Evolutionary conservation across 2,329 filamentous ascomycete species (phyloP).

Genomic region (Colletotrichum zoysiae): DNA sequence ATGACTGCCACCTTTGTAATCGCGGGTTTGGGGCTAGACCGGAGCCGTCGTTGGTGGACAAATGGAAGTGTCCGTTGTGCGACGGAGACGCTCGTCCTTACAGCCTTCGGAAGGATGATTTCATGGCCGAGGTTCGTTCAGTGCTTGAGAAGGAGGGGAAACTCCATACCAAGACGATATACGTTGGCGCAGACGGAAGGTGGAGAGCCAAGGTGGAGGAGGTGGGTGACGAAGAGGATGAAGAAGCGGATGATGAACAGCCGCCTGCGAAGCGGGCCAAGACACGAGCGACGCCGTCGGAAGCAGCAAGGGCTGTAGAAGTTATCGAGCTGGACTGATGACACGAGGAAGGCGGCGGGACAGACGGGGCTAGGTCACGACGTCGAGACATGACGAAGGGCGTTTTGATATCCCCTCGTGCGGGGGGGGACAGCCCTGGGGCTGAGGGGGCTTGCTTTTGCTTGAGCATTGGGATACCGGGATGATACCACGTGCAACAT

Average conservation of each 20-base stretch:
- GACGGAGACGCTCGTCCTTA: constrained; percentile 80
- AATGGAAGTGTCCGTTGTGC: constrained; percentile 92
- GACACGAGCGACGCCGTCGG: constrained; percentile 7
- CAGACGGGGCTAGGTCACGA: background rate
- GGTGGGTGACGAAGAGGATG: constrained; percentile 46
- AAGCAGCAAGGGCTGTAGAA: constrained; percentile 21
- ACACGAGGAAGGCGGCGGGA: background rate
- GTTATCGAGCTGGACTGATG: constrained; percentile 41
- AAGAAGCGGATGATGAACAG: background rate
- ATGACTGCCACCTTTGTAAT: constrained; percentile 51
- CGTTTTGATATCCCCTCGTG: constrained; percentile 11
- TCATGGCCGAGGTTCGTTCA: constrained; percentile 72
- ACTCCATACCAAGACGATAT: constrained; percentile 49
- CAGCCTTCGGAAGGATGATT: constrained; percentile 79
- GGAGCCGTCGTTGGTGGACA: constrained; percentile 72
- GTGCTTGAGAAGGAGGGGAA: constrained; percentile 56
- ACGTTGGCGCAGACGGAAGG: constrained; percentile 47
- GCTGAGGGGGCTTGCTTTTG: constrained; percentile 21
- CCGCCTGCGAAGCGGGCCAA: constrained; percentile 36
- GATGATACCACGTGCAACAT: constrained; percentile 37
- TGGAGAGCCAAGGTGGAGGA: constrained; percentile 52
- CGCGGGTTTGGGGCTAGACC: constrained; percentile 3
- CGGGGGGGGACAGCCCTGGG: background rate
- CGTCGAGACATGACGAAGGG: background rate
- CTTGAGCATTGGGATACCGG: constrained; percentile 29